These are phyloP conservation scores for Fusarium sp. DNA, from an alignment of 2,329 filamentous ascomycete genomes.

Conservation along the genomic window DNA sequence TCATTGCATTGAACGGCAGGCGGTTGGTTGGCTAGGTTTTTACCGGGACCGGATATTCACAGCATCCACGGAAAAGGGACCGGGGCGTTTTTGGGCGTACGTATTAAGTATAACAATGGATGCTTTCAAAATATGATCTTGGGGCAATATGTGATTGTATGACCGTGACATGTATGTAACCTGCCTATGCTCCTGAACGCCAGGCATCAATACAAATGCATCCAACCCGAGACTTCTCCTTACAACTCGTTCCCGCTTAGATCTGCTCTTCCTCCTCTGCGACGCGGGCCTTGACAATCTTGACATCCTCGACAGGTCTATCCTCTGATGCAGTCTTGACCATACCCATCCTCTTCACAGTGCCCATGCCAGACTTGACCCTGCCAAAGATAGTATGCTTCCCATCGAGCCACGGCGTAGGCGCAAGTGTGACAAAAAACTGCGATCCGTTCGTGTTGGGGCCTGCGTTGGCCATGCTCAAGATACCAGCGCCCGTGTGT, in stretches of 20 bases:
- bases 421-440: conserved; percentile 95
- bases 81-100: conserved; percentile 47
- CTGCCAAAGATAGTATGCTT: conserved; percentile 98
- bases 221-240: conserved; percentile 9
- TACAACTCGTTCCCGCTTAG: conserved; percentile 14
- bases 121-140: conserved; percentile 27
- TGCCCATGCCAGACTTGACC: conserved; percentile 83
- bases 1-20: conserved; percentile 48
- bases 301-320: conserved; percentile 83
- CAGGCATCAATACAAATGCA: conserved; percentile 26
- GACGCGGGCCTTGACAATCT: conserved; percentile 79
- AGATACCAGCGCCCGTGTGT: conserved; percentile 92
- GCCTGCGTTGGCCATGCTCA: conserved; percentile 96
- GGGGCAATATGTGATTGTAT: conserved; percentile 14
- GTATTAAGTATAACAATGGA: conserved; percentile 47
- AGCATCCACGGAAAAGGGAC: conserved; percentile 49
- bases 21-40: conserved; percentile 46
- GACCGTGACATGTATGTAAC: conserved; percentile 4
- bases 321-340: conserved; percentile 88
- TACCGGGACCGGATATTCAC: conserved; percentile 46
- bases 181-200: conserved; percentile 40
- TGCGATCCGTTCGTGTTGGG: conserved; percentile 94
- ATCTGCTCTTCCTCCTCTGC: conserved; percentile 67
- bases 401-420: conserved; percentile 95
- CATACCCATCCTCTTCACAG: conserved; percentile 89